These are phyloP conservation scores for Xylaria hypoxylon DNA, from an alignment of 2,329 filamentous ascomycete species.

Conservation along the genomic window DNA sequence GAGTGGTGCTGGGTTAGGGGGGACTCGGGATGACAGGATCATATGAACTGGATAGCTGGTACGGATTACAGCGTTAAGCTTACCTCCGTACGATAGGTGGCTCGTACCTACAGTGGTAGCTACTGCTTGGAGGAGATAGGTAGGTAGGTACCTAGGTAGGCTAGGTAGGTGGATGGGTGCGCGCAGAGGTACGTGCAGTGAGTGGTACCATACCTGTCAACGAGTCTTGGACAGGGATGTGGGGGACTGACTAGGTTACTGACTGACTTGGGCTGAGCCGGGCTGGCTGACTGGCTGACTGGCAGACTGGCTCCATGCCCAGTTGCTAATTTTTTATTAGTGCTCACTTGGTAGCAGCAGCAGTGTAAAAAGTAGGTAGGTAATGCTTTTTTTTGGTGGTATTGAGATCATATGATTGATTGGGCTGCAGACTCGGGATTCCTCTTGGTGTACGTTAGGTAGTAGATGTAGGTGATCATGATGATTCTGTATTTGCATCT, in stretches of 20 bases:
- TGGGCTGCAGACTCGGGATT: no score
- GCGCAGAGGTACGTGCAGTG: background rate
- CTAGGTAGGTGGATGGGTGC: background rate
- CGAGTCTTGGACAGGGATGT: constrained; percentile 2
- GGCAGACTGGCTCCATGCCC: background rate
- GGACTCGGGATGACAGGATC: constrained; percentile 23
- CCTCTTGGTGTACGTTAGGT: no score
- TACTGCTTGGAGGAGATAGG: background rate
- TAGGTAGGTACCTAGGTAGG: background rate
- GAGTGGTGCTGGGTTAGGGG: constrained; percentile 14
- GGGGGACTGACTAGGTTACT: background rate
- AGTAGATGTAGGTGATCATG: no score
- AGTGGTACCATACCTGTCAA: background rate
- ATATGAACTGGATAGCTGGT: no score
- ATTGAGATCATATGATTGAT: no score
- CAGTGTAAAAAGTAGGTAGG: no score
- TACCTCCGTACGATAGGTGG: no score
- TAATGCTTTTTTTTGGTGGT: no score
- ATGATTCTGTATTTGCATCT: no score
- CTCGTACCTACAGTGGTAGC: no score
- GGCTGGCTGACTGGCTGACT: background rate
- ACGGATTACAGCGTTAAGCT: background rate
- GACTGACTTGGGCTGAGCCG: background rate
- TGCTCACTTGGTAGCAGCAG: background rate
- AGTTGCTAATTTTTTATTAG: background rate